phyloP scores from a whole-genome alignment of 371 early-diverging fungal genomes.

The Mortierella sp. region DNA sequence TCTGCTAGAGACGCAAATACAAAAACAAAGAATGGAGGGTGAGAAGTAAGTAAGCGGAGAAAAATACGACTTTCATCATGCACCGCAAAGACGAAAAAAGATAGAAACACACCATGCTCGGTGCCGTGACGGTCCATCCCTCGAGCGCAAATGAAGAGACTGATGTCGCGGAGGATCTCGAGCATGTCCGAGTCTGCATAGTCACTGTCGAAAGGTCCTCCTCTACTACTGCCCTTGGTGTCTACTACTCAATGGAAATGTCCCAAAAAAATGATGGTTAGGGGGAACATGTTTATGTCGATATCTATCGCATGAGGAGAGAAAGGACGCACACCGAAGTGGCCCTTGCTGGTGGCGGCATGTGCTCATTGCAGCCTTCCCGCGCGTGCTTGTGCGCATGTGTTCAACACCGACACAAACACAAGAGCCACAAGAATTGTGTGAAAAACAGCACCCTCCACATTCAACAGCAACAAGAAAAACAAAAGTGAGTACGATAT shows the following conservation, averaged over 20 bases:
- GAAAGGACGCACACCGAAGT: too few relatives aligned
- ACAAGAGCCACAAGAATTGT: not conserved
- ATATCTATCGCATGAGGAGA: too few relatives aligned
- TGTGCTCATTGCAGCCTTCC: too few relatives aligned
- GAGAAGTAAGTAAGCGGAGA: not conserved
- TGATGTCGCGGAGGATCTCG: slow-evolving; percentile 65
- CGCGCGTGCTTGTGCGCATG: not conserved
- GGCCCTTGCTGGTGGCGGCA: too few relatives aligned
- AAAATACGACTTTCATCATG: slow-evolving; percentile 22
- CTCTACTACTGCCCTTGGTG: slow-evolving; percentile 16
- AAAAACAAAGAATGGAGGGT: not conserved
- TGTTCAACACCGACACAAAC: not conserved
- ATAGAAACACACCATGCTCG: slow-evolving; percentile 1
- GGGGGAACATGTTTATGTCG: not conserved
- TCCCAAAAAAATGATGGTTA: not conserved
- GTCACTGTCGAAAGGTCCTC: slow-evolving; percentile 43
- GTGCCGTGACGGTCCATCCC: slow-evolving; percentile 50
- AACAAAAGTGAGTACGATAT: not conserved
- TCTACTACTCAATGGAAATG: not conserved
- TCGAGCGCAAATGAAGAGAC: slow-evolving; percentile 58
- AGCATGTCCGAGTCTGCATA: slow-evolving; percentile 57
- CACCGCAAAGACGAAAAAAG: not conserved
- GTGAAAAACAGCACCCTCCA: not conserved
- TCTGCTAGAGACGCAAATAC: slow-evolving; percentile 32
- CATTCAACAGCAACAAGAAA: not conserved